Percentiles rank a stretch among this genome's conserved stretches.
phyloP scores from a whole-genome alignment of 2,329 filamentous ascomycete species.

The Phyllosticta citrichinensis region DNA sequence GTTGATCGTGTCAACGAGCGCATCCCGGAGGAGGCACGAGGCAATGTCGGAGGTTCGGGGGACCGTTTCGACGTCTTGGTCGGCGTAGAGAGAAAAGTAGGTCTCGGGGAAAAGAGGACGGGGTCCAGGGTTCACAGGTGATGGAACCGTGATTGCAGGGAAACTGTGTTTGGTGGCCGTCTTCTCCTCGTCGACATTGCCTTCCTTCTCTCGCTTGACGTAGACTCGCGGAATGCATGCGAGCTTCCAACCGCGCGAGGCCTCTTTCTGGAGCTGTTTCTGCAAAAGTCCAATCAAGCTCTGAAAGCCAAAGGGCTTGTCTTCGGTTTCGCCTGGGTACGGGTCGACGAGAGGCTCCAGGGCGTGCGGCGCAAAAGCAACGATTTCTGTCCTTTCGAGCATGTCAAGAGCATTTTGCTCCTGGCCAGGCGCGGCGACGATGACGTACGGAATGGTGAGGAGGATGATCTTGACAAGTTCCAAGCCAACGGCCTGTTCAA shows the following conservation, averaged over 20 bases:
- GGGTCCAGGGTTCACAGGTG: conserved; percentile 62
- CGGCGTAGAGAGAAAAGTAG: conserved; percentile 83
- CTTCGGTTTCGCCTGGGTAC: conserved; percentile 51
- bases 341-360: conserved; percentile 81
- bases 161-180: conserved; percentile 63
- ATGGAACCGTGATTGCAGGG: conserved; percentile 65
- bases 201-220: conserved; percentile 42
- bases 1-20: conserved; percentile 85
- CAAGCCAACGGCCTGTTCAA: conserved; percentile 47
- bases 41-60: conserved; percentile 67
- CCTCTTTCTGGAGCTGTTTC: conserved; percentile 72
- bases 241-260: conserved; percentile 64
- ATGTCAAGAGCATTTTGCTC: conserved; percentile 66
- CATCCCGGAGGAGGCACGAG: conserved; percentile 74
- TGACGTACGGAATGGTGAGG: conserved; percentile 82
- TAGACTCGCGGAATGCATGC: conserved; percentile 50
- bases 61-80: conserved; percentile 82
- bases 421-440: conserved; percentile 58
- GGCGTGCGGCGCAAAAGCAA: conserved; percentile 77
- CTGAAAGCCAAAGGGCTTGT: conserved; percentile 52
- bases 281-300: conserved; percentile 77
- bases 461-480: conserved; percentile 96
- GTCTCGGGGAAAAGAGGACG: conserved; percentile 81
- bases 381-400: conserved; percentile 90
- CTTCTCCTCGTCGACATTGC: conserved; percentile 41